Conservation (phyloP, 495 filamentous ascomycete genomes). For the Cenococcum geophilum region DNA sequence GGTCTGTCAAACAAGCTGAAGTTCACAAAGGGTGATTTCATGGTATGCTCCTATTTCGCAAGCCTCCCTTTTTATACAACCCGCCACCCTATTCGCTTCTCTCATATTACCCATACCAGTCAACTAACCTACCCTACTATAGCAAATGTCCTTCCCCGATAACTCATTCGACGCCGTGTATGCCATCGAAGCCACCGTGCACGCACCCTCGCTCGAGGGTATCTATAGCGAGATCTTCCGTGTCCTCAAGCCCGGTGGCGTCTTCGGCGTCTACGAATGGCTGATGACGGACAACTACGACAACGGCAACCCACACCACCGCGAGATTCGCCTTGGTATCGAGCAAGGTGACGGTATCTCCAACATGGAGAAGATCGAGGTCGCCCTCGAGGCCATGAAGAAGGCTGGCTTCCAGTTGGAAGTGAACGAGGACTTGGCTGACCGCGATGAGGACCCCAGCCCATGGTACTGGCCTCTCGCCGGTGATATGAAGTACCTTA, state of each 20-base stretch:
- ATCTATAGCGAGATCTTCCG: conserved; percentile 93
- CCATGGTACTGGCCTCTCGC: conserved; percentile 97
- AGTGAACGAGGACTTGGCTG: conserved; percentile 85
- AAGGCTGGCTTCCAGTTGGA: conserved; percentile 81
- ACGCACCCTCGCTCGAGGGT: conserved; percentile 89
- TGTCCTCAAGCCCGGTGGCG: conserved; percentile 91
- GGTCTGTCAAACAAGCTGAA: conserved; percentile 73
- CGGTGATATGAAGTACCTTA: conserved; percentile 75
- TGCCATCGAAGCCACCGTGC: conserved; percentile 95
- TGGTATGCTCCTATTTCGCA: conserved; percentile 49
- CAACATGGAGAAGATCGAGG: conserved; percentile 91
- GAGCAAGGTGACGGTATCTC: conserved; percentile 96
- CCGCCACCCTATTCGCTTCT: background rate
- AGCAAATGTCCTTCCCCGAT: conserved; percentile 95
- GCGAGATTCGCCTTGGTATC: conserved; percentile 86
- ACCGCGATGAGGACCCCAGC: conserved; percentile 58
- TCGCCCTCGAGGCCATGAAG: conserved; percentile 79
- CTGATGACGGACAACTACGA: conserved; percentile 97
- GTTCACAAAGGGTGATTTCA: conserved; percentile 96
- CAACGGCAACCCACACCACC: conserved; percentile 79
- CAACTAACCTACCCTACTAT: conserved; percentile 5
- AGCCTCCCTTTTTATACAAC: background rate
- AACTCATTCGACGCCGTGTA: conserved; percentile 94
- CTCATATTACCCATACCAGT: background rate
- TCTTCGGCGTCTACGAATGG: conserved; percentile 99